Evolutionary conservation across 139 green algal genomes (phyloP).

Genomic region (Nannochloris sp.): DNA sequence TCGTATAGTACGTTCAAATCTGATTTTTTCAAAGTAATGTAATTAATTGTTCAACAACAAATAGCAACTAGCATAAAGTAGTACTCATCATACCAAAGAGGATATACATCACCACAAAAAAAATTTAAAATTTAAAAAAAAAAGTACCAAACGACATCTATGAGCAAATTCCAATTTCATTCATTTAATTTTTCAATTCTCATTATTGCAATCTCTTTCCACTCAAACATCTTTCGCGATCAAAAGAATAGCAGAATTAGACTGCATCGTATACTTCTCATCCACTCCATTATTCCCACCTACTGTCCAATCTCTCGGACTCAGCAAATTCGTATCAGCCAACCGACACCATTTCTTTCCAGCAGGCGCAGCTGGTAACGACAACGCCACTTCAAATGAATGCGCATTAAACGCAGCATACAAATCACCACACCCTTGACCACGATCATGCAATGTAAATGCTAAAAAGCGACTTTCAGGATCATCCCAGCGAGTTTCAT

Average conservation of each 20-base stretch:
- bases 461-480: slow-evolving; percentile 85
- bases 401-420: slow-evolving; percentile 94
- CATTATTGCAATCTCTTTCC: no score
- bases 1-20: no score
- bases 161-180: no score
- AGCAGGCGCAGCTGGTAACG: slow-evolving; percentile 49
- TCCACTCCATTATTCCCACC: slow-evolving; percentile 76
- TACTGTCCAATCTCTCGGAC: slow-evolving; percentile 77
- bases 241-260: slow-evolving; percentile 68
- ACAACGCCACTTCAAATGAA: slow-evolving; percentile 50
- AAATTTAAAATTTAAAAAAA: no score
- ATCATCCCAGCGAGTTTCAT: slow-evolving; percentile 94
- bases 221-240: no score
- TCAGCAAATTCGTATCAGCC: slow-evolving; percentile 91
- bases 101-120: no score
- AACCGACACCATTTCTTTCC: slow-evolving; percentile 76
- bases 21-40: no score
- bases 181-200: no score
- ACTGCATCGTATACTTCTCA: slow-evolving; percentile 3
- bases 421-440: slow-evolving; percentile 51
- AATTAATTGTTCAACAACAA: no score
- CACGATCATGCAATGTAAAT: slow-evolving; percentile 82
- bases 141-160: no score
- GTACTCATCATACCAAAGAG: no score
- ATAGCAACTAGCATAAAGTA: no score